These are phyloP conservation scores for Ganoderma sp. DNA, from an alignment of 1,284 basidiomycete genomes.

Conservation along the genomic window DNA sequence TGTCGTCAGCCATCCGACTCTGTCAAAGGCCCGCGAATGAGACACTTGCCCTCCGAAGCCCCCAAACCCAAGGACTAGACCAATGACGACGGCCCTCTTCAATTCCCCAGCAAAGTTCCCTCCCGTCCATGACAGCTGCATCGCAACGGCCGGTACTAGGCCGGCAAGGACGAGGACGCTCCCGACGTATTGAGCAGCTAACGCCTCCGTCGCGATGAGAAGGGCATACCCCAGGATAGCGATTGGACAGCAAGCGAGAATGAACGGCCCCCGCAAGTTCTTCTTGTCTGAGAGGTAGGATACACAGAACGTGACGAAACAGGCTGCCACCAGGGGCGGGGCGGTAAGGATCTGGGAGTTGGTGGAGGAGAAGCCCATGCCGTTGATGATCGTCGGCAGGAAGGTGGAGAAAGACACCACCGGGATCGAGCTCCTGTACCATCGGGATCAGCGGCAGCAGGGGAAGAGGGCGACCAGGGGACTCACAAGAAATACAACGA, in stretches of 20 bases:
- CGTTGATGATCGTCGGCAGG: slow-evolving; percentile 41
- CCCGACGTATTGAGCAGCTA: slow-evolving; percentile 65
- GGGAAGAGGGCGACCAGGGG: slow-evolving; percentile 37
- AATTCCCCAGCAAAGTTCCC: slow-evolving; percentile 75
- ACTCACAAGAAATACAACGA: slow-evolving; percentile 27
- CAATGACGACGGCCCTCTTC: slow-evolving; percentile 68
- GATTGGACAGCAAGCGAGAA: slow-evolving; percentile 55
- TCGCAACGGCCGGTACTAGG: slow-evolving; percentile 65
- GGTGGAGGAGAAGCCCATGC: slow-evolving; percentile 36
- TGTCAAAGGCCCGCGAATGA: not conserved
- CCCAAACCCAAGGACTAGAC: slow-evolving; percentile 70
- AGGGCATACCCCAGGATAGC: slow-evolving; percentile 69
- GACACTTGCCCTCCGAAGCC: slow-evolving; percentile 55
- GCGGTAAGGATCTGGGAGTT: slow-evolving; percentile 37
- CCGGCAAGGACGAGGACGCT: slow-evolving; percentile 64
- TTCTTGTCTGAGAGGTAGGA: slow-evolving; percentile 20
- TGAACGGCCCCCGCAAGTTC: slow-evolving; percentile 55
- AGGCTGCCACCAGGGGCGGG: slow-evolving; percentile 28
- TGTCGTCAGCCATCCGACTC: not conserved
- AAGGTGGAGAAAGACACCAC: slow-evolving; percentile 28
- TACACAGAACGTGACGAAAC: slow-evolving; percentile 20
- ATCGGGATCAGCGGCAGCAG: slow-evolving; percentile 33
- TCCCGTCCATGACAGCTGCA: slow-evolving; percentile 66
- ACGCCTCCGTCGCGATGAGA: slow-evolving; percentile 51
- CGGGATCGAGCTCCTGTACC: slow-evolving; percentile 42